Evolutionary conservation across 495 filamentous ascomycete genomes (phyloP).

Genomic region (Venustampulla echinocandica): DNA sequence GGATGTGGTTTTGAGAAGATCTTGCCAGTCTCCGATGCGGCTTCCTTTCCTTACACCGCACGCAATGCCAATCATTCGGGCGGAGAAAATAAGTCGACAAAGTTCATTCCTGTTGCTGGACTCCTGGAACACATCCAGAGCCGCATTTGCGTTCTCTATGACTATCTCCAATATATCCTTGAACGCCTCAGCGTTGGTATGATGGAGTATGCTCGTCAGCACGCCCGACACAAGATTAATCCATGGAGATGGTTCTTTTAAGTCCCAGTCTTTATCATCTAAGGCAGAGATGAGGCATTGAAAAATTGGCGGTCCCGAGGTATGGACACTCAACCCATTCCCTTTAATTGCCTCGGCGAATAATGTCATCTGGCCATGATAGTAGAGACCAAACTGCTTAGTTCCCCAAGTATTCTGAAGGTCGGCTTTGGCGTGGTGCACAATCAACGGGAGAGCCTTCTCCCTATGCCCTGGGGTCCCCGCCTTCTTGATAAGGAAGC

Average conservation of each 20-base stretch:
- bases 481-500: constrained; percentile 85
- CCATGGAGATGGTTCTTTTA: constrained; percentile 36
- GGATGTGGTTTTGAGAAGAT: constrained; percentile 48
- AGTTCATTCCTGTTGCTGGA: constrained; percentile 4
- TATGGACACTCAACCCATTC: constrained; percentile 69
- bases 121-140: constrained; percentile 1
- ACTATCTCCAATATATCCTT: constrained; percentile 51
- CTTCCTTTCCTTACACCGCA: constrained; percentile 68
- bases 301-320: constrained; percentile 64
- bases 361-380: constrained; percentile 81
- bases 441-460: constrained; percentile 57
- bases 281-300: constrained; percentile 47
- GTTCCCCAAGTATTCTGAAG: constrained; percentile 43
- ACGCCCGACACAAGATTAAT: constrained; percentile 64
- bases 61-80: constrained; percentile 56
- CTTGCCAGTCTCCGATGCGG: constrained; percentile 64
- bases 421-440: constrained; percentile 61
- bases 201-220: constrained; percentile 71
- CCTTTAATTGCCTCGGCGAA: constrained; percentile 84
- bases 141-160: constrained; percentile 35
- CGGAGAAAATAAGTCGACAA: constrained; percentile 18
- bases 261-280: constrained; percentile 38
- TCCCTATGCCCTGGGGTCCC: constrained; percentile 65
- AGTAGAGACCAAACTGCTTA: constrained; percentile 53
- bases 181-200: constrained; percentile 64